Percentiles rank a stretch among this genome's conserved stretches.
Conservation (phyloP, 441 rosid species). For the Brassica balearica region DNA sequence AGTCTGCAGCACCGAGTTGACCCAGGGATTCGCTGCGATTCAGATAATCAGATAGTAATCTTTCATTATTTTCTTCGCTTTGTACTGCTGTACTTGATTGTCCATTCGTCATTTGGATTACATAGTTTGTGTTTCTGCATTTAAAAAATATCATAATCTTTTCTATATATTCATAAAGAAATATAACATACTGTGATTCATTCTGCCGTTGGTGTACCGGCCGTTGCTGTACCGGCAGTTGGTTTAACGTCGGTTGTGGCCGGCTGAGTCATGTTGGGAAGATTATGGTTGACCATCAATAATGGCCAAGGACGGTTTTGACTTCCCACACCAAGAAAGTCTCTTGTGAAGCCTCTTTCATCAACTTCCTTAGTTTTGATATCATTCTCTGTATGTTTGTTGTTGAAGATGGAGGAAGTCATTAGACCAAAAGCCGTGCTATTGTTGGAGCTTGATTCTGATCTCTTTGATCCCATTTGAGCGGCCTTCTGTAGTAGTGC, state of each 20-base stretch:
- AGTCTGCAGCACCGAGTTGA: conserved; percentile 21
- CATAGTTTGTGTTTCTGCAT: too few relatives aligned
- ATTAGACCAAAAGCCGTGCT: conserved; percentile 28
- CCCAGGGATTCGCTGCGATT: conserved; percentile 39
- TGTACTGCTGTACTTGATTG: background rate
- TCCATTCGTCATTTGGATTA: too few relatives aligned
- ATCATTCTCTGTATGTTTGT: conserved; percentile 33
- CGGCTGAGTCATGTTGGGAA: conserved; percentile 18
- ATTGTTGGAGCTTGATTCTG: conserved; percentile 33
- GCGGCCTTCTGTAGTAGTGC: conserved; percentile 82
- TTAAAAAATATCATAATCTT: background rate
- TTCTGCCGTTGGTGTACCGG: conserved; percentile 5
- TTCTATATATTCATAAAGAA: background rate
- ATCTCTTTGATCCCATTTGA: conserved; percentile 73
- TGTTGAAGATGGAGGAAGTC: conserved; percentile 46
- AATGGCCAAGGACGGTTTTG: conserved; percentile 34
- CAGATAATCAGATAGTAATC: background rate
- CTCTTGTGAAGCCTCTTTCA: conserved; percentile 65
- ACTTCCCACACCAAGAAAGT: conserved; percentile 76
- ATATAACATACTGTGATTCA: conserved; percentile 4
- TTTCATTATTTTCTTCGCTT: conserved; percentile 4
- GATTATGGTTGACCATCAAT: conserved; percentile 30
- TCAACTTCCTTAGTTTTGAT: conserved; percentile 23
- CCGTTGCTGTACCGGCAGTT: background rate
- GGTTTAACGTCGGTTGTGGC: background rate